Base-by-base conservation (phyloP, 331 rosid species). In the Malus hybrid region DNA sequence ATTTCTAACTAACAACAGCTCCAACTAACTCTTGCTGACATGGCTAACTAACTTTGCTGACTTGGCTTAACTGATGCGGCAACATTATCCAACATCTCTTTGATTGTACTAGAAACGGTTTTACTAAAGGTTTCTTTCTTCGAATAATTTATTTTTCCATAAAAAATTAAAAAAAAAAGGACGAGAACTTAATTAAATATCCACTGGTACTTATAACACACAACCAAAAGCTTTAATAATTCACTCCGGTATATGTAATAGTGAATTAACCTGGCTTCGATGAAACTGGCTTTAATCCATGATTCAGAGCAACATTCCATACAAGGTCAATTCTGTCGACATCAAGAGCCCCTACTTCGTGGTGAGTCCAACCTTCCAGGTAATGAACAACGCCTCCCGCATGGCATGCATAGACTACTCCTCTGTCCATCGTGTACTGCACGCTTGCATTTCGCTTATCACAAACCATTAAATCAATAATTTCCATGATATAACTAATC, bases 381-480 rank as follows among this genome's bases (percentile, higher is more conserved):
- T 80, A 64, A 76, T 95, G 99, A 55, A 95, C 91, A 80, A 95
- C 90, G 6, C 99, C 99, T 16, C 99, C 99, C 0, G 99, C 99
- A 80, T 94, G 99, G 69, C 99, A 94, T 6, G 99, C 99, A 42
- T 94, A 97, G 30, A 94, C 99, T 1, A 92, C 93, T 73, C 97
- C 99, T 56, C 99, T 89, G 0, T 78, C 93, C 99, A 94, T 92
- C 11, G 96, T 89, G 85, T 94, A 92, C 99, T 50, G 56, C 56
- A 50, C 6, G 56, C 19, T 1, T 50, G 2, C 6, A 18, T 50
- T 3, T 15, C n/a, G 44, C 44, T 2, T 36, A 36, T 8, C 10
- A 36, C 44, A 7, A 36, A 36, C 10, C 44, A 36, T 36, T 36
- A 36, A 36, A 36, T 36, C 10, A 36, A 36, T 3, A 36, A 36